Conservation (phyloP, 345 rosid species). For the Citrus unshiu region DNA sequence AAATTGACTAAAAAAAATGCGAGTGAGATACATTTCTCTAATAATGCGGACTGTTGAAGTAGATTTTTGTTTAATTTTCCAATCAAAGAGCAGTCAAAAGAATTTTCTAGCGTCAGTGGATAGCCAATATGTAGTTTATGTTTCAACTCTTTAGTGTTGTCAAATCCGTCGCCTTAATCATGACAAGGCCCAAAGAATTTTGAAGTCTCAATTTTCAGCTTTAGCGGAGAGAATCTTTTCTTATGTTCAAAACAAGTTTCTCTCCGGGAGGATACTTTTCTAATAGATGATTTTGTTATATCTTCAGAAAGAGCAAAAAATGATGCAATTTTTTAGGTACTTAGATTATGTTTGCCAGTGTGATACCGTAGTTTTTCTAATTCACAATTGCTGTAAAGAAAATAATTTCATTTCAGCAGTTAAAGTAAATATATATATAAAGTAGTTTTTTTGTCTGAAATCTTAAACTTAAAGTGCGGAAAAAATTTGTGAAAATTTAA, state of each 20-base stretch:
- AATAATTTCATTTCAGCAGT: neutral
- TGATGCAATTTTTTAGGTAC: neutral
- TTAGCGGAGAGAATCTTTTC: neutral
- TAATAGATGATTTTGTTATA: no score
- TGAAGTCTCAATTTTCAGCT: neutral
- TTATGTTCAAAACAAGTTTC: neutral
- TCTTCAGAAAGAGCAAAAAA: neutral
- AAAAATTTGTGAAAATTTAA: no score
- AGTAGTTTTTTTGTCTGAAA: no score
- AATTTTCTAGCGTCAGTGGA: slow-evolving; percentile 29
- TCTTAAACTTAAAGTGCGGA: no score
- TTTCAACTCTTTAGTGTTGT: slow-evolving; percentile 32
- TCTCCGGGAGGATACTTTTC: neutral
- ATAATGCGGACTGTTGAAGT: neutral
- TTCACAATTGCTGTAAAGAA: neutral
- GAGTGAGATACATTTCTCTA: neutral
- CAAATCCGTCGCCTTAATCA: slow-evolving; percentile 33
- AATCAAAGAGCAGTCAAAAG: slow-evolving; percentile 33
- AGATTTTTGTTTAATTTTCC: slow-evolving; percentile 7
- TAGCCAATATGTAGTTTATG: neutral
- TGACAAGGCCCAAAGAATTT: slow-evolving; percentile 4
- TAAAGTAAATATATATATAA: neutral
- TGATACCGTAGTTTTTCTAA: no score
- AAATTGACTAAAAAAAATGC: neutral
- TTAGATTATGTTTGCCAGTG: neutral